Evolutionary conservation across 331 rosid genomes (phyloP).

Genomic region (Stylosanthes scabra): DNA sequence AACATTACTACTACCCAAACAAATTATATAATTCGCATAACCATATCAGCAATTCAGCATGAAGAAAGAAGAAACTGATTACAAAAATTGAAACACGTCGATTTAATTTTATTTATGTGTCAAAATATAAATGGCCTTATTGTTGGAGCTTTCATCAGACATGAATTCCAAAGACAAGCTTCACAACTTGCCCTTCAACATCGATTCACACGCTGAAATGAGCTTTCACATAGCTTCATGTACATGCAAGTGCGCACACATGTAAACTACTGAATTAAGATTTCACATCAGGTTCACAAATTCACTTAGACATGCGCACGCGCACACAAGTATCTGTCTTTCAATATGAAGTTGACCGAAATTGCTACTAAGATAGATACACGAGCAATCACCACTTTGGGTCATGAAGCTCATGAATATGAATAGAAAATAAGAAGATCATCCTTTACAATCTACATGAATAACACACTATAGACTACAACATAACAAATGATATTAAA

Average conservation of each 20-base stretch:
- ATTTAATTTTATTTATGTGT: neutral
- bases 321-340: neutral
- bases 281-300: conserved; percentile 5
- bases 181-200: conserved; percentile 27
- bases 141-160: neutral
- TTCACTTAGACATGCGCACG: conserved; percentile 1
- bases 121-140: neutral
- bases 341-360: neutral
- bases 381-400: neutral
- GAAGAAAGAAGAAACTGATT: conserved; percentile 19
- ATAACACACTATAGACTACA: conserved; percentile 22
- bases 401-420: conserved; percentile 11
- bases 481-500: too few species aligned
- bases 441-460: neutral
- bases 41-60: conserved; percentile 20
- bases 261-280: neutral
- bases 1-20: conserved; percentile 37
- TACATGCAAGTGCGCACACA: too few species aligned
- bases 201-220: neutral
- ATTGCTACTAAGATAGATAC: conserved; percentile 17
- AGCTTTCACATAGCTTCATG: conserved; percentile 8
- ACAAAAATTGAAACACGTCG: neutral
- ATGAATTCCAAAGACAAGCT: neutral
- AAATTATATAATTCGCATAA: neutral
- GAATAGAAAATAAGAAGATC: conserved; percentile 1